Evolutionary conservation across 2,329 filamentous ascomycete genomes (phyloP), one percentile per base, ranked within the genome.

Genomic region (Metarhizium sp.): DNA sequence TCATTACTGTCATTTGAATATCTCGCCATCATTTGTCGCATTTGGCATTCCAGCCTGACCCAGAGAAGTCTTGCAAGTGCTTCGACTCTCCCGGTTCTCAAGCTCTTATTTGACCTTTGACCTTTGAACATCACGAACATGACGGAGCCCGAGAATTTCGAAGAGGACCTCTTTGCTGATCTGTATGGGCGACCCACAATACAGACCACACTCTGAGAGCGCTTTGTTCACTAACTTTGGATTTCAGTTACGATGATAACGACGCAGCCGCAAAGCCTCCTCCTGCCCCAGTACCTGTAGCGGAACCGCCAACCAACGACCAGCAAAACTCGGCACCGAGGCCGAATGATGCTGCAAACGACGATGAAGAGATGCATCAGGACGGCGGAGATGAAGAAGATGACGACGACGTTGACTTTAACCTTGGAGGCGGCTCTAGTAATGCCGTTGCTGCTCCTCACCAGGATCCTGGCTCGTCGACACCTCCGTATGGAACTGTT

Each of bases 121-220:
- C 47, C 51, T 18, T n/a, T 11, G 30, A 38, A 16, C 48, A 51
- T 30, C 29, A 38, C 43, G n/a, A 63, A 60, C 64, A 94, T 92
- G 89, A 84, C 88, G 50, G 90, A 94, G 66, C 77, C 81, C 53
- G 88, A 92, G 67, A 88, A 89, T 62, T 85, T 90, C 63, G 91
- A 96, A 64, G 92, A 96, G 67, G 91, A 96, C 79, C 88, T 96
- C 73, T 96, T 96, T 73, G 91, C 91, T 65, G 92, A 96, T 75
- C 82, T 96, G 91, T 96, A 78, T 75, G 90, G 3, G 20, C 7
- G 18, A 30, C 8, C 16, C 2, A 11, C 13, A 25, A 30, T 7
- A 25, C 25, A 43, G 45, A 5, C n/a, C 25, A 7, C 25, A 30
- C 20, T 7, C 25, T 25, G 25, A 8, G 20, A 29, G 3, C 6